Evolutionary conservation across 139 green algal genomes (phyloP).

Genomic region (Choricystis sp.): DNA sequence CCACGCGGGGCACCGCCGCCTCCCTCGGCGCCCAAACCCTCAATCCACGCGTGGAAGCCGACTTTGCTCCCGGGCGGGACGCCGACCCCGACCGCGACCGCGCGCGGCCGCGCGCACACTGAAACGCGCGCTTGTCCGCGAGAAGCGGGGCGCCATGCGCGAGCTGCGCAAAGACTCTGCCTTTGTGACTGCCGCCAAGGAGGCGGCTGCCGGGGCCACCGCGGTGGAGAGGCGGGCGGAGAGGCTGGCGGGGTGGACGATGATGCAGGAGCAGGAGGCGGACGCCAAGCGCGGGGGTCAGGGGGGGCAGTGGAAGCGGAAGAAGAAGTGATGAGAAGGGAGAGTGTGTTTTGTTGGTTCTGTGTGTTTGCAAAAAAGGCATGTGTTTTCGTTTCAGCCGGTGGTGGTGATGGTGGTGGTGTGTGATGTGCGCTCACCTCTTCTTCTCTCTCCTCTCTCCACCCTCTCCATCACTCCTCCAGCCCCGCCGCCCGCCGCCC

Average conservation of each 20-base stretch:
- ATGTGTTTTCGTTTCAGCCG: too few relatives aligned
- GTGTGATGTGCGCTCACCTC: too few relatives aligned
- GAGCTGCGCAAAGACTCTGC: conserved; percentile 77
- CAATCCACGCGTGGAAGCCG: conserved; percentile 86
- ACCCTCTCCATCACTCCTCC: neutral
- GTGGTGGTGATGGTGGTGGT: too few relatives aligned
- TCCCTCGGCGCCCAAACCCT: conserved; percentile 24
- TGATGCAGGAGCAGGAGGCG: neutral
- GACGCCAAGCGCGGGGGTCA: neutral
- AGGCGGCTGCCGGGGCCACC: too few relatives aligned
- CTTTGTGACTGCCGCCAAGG: conserved; percentile 37
- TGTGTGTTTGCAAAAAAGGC: too few relatives aligned
- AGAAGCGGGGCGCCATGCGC: conserved; percentile 53
- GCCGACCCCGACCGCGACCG: conserved; percentile 68
- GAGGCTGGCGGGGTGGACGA: too few relatives aligned
- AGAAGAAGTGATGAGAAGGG: neutral
- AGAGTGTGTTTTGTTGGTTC: too few relatives aligned
- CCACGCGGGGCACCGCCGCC: conserved; percentile 2
- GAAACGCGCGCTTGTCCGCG: conserved; percentile 44
- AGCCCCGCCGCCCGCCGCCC: neutral
- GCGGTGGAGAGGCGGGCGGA: neutral
- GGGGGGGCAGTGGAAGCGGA: neutral
- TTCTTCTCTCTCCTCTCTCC: too few relatives aligned
- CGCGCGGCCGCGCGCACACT: conserved; percentile 38
- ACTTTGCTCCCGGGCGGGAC: conserved; percentile 43